These are phyloP conservation scores for Echria macrotheca DNA, from an alignment of 495 filamentous ascomycete genomes.

Conservation along the genomic window DNA sequence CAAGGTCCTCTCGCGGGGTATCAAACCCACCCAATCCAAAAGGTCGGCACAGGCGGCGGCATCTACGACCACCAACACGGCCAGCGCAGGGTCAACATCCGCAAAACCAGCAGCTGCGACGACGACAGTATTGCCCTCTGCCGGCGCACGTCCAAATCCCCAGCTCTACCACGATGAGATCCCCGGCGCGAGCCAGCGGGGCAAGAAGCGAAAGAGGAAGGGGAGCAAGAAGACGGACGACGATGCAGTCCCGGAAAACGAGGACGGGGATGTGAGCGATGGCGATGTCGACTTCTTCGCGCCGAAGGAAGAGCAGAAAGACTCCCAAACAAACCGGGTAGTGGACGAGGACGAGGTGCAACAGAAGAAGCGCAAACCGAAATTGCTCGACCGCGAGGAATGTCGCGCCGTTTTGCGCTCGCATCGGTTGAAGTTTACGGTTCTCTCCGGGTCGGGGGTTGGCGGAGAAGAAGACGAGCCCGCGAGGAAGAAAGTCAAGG, in stretches of 20 bases:
- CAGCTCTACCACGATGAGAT: slow-evolving; percentile 46
- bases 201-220: slow-evolving; percentile 50
- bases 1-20: slow-evolving; percentile 61
- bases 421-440: slow-evolving; percentile 82
- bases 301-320: slow-evolving; percentile 21
- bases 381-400: slow-evolving; percentile 54
- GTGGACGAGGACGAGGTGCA: slow-evolving; percentile 16
- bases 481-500: slow-evolving; percentile 22
- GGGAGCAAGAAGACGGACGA: slow-evolving; percentile 26
- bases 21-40: slow-evolving; percentile 38
- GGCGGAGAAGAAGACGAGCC: no score
- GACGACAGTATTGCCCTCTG: slow-evolving; percentile 42
- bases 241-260: slow-evolving; percentile 18
- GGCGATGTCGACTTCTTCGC: slow-evolving; percentile 48
- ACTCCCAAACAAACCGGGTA: slow-evolving; percentile 1
- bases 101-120: slow-evolving; percentile 26
- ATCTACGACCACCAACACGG: no score
- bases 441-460: slow-evolving; percentile 48
- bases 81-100: no score
- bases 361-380: slow-evolving; percentile 26
- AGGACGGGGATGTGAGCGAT: slow-evolving; percentile 27
- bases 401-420: slow-evolving; percentile 67
- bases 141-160: slow-evolving; percentile 43
- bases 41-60: slow-evolving; percentile 26
- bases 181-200: slow-evolving; percentile 18